Percentiles rank a stretch among this genome's conserved stretches.
Evolutionary conservation across 306 rosid genomes (phyloP).

Genomic region (Cercis canadensis): DNA sequence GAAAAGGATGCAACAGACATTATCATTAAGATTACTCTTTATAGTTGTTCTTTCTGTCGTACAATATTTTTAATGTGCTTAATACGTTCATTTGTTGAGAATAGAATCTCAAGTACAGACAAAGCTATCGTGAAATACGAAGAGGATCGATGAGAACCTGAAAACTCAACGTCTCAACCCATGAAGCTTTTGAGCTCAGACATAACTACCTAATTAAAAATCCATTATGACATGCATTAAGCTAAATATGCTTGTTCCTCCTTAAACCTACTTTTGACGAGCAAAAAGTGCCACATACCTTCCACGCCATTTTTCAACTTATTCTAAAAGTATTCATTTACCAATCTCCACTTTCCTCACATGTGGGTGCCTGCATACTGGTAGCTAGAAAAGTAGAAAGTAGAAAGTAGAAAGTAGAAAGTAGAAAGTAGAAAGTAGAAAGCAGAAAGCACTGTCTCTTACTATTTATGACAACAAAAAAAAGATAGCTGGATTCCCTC

Average conservation of each 20-base stretch:
- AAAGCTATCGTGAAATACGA: background rate
- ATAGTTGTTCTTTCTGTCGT: background rate
- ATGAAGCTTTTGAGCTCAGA: too few species aligned
- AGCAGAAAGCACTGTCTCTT: background rate
- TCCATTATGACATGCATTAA: too few species aligned
- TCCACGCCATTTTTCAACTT: background rate
- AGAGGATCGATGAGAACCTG: background rate
- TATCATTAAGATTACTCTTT: background rate
- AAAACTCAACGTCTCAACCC: background rate
- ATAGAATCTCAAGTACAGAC: background rate
- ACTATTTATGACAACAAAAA: too few species aligned
- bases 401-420: too few species aligned
- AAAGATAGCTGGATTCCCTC: background rate
- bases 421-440: background rate
- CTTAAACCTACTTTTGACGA: too few species aligned
- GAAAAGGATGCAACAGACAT: too few species aligned
- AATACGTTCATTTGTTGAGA: background rate
- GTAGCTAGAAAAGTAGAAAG: background rate
- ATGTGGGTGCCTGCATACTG: background rate
- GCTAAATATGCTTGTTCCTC: too few species aligned
- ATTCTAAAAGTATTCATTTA: background rate
- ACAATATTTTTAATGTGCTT: too few species aligned
- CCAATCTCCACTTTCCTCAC: conserved; percentile 4
- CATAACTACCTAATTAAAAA: too few species aligned
- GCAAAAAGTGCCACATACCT: conserved; percentile 15